Conservation (phyloP, 192 early-diverging fungal genomes). For the Backusella mclennaniae region DNA sequence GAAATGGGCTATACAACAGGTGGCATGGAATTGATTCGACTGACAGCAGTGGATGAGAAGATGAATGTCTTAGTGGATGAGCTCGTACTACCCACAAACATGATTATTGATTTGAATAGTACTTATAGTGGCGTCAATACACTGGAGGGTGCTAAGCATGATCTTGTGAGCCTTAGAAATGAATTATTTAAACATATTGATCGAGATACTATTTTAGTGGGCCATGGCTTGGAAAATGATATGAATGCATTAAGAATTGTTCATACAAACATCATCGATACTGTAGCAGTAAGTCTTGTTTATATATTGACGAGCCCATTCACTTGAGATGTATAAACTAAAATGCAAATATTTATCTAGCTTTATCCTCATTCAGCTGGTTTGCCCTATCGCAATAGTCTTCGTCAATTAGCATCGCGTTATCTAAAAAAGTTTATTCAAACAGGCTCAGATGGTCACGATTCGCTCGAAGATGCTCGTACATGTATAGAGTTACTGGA, state of each 20-base stretch:
- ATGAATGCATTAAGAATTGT: constrained; percentile 34
- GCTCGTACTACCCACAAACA: constrained; percentile 48
- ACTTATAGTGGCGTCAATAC: constrained; percentile 53
- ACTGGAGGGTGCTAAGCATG: constrained; percentile 45
- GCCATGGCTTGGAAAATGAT: constrained; percentile 53
- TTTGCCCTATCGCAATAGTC: constrained; percentile 44
- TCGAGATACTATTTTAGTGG: constrained; percentile 57
- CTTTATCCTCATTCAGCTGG: constrained; percentile 55
- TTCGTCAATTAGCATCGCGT: constrained; percentile 47
- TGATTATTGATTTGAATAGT: constrained; percentile 64
- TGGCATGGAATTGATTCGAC: constrained; percentile 65
- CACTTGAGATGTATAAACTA: too few relatives aligned
- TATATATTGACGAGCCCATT: not conserved
- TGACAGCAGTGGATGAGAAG: constrained; percentile 52
- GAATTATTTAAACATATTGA: constrained; percentile 42
- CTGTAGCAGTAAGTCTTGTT: constrained; percentile 34
- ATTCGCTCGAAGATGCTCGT: constrained; percentile 60
- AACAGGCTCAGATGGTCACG: constrained; percentile 53
- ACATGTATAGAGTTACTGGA: constrained; percentile 51
- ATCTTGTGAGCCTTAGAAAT: constrained; percentile 43
- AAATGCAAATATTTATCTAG: not conserved
- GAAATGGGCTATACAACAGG: constrained; percentile 74
- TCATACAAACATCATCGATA: constrained; percentile 42
- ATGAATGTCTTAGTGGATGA: constrained; percentile 58
- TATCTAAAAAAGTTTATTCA: constrained; percentile 58